Evolutionary conservation across 768 basidiomycete genomes (phyloP), one percentile per base, ranked within the genome.

Genomic region (Phaffia tasmanica): DNA sequence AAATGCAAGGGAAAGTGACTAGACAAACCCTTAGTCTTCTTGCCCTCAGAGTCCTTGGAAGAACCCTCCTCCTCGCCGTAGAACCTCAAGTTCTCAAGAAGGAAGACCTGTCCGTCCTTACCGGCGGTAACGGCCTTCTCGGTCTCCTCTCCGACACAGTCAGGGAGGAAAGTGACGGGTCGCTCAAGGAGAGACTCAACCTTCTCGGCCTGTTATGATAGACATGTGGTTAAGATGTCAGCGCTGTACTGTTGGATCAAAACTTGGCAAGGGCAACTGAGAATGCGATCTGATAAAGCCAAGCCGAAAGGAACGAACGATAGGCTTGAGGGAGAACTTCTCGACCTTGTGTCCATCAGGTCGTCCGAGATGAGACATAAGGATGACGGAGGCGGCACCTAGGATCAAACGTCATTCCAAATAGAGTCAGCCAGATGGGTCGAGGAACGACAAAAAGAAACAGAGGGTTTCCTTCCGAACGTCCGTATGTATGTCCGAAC

Each of bases 361-460:
- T 70, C 94, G 89, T 27, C 94, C 95, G 64, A 99, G 84, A 77
- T 99, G 94, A 74, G 94, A 97, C 92, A 97, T 95, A 74, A 98
- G 84, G 71, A 89, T 83, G 74, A 97, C 86, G 65, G 82, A 81
- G 66, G 84, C 81, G 68, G 93, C 90, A 6, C 62, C 67, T 68
- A 56, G 21, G 19, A 14, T 30, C 5, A 11, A 14, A 25, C 46
- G 23, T 19, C 57, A 46, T n/a, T n/a, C n/a, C n/a, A n/a, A n/a
- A n/a, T n/a, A n/a, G n/a, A n/a, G n/a, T n/a, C n/a, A n/a, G n/a
- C n/a, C n/a, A n/a, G n/a, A n/a, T n/a, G n/a, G n/a, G n/a, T n/a
- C n/a, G n/a, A n/a, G n/a, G n/a, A n/a, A n/a, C n/a, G n/a, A n/a
- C n/a, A n/a, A n/a, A n/a, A n/a, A n/a, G n/a, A n/a, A n/a, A n/a